These are phyloP conservation scores for Debaryomyces singareniensis DNA, from an alignment of 1,139 yeast genomes.

Conservation along the genomic window DNA sequence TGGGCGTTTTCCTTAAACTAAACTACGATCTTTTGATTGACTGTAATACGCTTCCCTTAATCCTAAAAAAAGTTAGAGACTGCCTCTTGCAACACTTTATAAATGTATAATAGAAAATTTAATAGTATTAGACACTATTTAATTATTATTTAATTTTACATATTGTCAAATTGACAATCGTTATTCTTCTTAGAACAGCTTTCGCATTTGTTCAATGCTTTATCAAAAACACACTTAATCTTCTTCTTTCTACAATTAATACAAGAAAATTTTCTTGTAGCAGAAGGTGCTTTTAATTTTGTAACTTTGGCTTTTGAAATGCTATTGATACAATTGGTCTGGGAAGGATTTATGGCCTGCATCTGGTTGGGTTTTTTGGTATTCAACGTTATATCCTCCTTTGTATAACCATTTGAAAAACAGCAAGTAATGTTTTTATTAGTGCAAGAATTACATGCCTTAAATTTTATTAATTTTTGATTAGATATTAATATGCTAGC, in stretches of 20 bases:
- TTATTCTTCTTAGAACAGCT: slow-evolving; percentile 31
- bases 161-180: slow-evolving; percentile 21
- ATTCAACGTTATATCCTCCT: slow-evolving; percentile 42
- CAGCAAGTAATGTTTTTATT: slow-evolving; percentile 38
- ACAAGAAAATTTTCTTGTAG: slow-evolving; percentile 27
- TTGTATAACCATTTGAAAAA: slow-evolving; percentile 55
- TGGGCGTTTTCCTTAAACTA: slow-evolving; percentile 19
- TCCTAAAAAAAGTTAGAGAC: slow-evolving; percentile 19
- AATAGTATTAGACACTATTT: background rate
- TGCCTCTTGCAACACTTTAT: slow-evolving; percentile 11
- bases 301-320: background rate
- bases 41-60: slow-evolving; percentile 11
- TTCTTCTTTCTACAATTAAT: slow-evolving; percentile 32
- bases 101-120: slow-evolving; percentile 1
- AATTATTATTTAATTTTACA: background rate
- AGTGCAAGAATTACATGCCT: slow-evolving; percentile 44
- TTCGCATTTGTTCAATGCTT: slow-evolving; percentile 25
- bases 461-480: slow-evolving; percentile 41
- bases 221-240: slow-evolving; percentile 30
- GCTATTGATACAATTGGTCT: too few species aligned
- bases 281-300: slow-evolving; percentile 1
- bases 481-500: slow-evolving; percentile 14
- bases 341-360: background rate
- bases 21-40: slow-evolving; percentile 38
- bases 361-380: slow-evolving; percentile 11